These are phyloP conservation scores for Jimgerdemannia flammicorona DNA, from an alignment of 192 early-diverging fungal species.

Conservation along the genomic window DNA sequence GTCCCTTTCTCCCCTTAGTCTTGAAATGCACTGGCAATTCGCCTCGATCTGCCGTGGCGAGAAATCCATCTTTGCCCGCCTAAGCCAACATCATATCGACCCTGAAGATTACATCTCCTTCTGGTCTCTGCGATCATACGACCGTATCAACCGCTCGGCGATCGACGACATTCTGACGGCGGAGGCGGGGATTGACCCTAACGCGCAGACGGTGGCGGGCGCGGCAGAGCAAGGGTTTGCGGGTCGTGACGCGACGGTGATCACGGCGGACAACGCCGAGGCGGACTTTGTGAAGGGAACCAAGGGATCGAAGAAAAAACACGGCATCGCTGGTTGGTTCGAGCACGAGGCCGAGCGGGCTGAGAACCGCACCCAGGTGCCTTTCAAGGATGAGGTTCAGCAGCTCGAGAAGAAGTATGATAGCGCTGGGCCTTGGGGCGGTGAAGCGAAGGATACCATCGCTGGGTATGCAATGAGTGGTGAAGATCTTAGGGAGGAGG, in stretches of 20 bases:
- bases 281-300: constrained; percentile 25
- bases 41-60: constrained; percentile 72
- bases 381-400: constrained; percentile 12
- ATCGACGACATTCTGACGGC: neutral
- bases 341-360: neutral
- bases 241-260: neutral
- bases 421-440: neutral
- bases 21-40: constrained; percentile 82
- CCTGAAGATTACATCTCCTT: constrained; percentile 67
- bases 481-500: constrained; percentile 18
- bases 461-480: constrained; percentile 23
- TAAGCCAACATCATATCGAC: constrained; percentile 53
- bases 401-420: neutral
- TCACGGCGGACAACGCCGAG: constrained; percentile 6
- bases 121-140: constrained; percentile 71
- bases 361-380: constrained; percentile 24
- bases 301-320: neutral
- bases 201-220: neutral
- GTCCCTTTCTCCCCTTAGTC: constrained; percentile 15
- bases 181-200: neutral
- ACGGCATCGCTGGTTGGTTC: constrained; percentile 6
- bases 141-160: constrained; percentile 50
- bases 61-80: constrained; percentile 58
- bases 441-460: constrained; percentile 11
- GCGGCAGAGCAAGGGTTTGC: neutral